phyloP scores from a whole-genome alignment of 306 rosid genomes.

The Urtica urens region DNA sequence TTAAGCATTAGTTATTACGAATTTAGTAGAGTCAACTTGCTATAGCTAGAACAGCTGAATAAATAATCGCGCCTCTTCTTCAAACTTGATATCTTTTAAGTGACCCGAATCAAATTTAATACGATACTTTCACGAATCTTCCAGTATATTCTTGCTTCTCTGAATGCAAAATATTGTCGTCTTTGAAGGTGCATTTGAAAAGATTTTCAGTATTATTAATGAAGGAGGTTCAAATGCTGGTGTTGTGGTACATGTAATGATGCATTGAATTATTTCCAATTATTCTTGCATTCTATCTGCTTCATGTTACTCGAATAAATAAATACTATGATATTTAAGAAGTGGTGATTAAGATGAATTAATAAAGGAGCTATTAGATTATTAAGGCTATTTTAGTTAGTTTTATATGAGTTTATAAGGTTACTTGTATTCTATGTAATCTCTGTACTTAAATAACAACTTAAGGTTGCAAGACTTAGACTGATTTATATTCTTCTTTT shows the following conservation, averaged over 20 bases:
- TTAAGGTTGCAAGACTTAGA: too few relatives aligned
- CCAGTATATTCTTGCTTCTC: constrained; percentile 79
- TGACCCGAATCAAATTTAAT: not conserved
- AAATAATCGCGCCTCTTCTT: too few relatives aligned
- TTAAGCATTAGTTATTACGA: too few relatives aligned
- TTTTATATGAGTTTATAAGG: too few relatives aligned
- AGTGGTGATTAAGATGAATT: not conserved
- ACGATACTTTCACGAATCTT: constrained; percentile 4
- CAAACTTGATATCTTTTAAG: not conserved
- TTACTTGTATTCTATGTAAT: too few relatives aligned
- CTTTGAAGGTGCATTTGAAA: constrained; percentile 93
- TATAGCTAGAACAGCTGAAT: too few relatives aligned
- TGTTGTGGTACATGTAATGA: constrained; percentile 91
- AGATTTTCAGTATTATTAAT: constrained; percentile 74
- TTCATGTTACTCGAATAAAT: too few relatives aligned
- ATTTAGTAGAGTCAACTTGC: too few relatives aligned
- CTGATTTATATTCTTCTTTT: not conserved
- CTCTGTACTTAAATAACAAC: too few relatives aligned
- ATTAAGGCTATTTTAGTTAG: too few relatives aligned
- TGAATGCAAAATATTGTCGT: constrained; percentile 90
- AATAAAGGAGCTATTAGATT: not conserved
- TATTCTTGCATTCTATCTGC: constrained; percentile 7
- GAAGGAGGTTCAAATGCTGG: constrained; percentile 96
- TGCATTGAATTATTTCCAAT: too few relatives aligned
- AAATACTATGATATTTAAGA: not conserved